phyloP scores from a whole-genome alignment of 805 yeast genomes.

The Kazachstania kunashirensis region DNA sequence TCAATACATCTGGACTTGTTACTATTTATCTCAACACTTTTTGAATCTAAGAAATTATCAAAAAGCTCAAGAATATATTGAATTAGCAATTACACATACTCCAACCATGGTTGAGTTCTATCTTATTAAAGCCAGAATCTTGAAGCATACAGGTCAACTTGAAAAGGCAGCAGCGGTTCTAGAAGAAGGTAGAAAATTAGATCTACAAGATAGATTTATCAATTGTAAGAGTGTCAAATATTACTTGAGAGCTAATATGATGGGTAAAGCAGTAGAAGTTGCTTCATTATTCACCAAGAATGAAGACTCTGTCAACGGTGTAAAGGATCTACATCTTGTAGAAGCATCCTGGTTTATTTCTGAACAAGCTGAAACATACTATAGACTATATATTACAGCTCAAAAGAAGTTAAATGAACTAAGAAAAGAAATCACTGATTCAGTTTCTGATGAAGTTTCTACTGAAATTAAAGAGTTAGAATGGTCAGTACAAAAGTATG shows the following conservation, averaged over 20 bases:
- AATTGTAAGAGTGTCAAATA: slow-evolving; percentile 85
- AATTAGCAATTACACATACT: slow-evolving; percentile 56
- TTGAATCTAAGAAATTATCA: slow-evolving; percentile 44
- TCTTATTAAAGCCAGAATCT: slow-evolving; percentile 69
- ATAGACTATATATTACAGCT: slow-evolving; percentile 42
- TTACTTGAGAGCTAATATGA: slow-evolving; percentile 60
- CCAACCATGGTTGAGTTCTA: slow-evolving; percentile 81
- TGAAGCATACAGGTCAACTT: slow-evolving; percentile 59
- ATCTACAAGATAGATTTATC: slow-evolving; percentile 83
- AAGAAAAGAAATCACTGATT: slow-evolving; percentile 4
- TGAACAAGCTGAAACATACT: slow-evolving; percentile 78
- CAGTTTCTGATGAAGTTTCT: slow-evolving; percentile 13
- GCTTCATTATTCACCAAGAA: slow-evolving; percentile 79
- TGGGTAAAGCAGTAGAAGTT: slow-evolving; percentile 63
- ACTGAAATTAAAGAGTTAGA: slow-evolving; percentile 30
- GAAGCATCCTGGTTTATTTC: slow-evolving; percentile 85
- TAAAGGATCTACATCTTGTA: slow-evolving; percentile 76
- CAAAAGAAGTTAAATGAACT: slow-evolving; percentile 15
- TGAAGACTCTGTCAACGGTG: slow-evolving; percentile 72
- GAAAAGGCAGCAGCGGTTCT: slow-evolving; percentile 54
- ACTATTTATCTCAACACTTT: slow-evolving; percentile 72
- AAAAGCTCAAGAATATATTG: slow-evolving; percentile 48
- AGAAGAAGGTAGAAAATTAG: slow-evolving; percentile 63
- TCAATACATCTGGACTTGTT: slow-evolving; percentile 51
- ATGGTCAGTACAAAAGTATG: slow-evolving; percentile 38